Evolutionary conservation across 306 rosid genomes (phyloP).

Genomic region (Fagus crenata): DNA sequence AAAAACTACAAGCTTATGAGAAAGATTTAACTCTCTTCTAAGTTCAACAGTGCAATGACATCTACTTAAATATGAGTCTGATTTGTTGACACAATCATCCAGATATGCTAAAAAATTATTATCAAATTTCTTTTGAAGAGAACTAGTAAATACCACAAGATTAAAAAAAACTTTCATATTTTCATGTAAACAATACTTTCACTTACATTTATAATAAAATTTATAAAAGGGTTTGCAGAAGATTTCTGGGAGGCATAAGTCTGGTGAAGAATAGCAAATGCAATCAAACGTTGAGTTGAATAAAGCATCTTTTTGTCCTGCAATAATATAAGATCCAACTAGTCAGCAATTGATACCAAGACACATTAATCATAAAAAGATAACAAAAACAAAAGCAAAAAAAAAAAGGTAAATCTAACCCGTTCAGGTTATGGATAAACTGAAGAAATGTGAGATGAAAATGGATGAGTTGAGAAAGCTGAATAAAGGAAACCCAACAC

Average conservation of each 20-base stretch:
- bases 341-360: neutral
- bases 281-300: slow-evolving; percentile 64
- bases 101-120: neutral
- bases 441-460: no score
- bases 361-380: neutral
- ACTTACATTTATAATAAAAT: slow-evolving; percentile 66
- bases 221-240: slow-evolving; percentile 75
- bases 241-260: slow-evolving; percentile 71
- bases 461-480: no score
- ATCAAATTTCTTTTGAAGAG: neutral
- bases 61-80: neutral
- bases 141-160: neutral
- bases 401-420: neutral
- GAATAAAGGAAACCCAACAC: no score
- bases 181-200: neutral
- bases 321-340: neutral
- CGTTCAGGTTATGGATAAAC: no score
- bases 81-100: neutral
- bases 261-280: slow-evolving; percentile 66
- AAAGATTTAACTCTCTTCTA: neutral
- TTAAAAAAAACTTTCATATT: neutral
- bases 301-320: slow-evolving; percentile 52
- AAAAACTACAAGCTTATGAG: neutral
- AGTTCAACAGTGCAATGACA: neutral
- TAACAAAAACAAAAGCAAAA: neutral